Base-by-base conservation (phyloP, 495 filamentous ascomycete species). In the Choiromyces venosus region DNA sequence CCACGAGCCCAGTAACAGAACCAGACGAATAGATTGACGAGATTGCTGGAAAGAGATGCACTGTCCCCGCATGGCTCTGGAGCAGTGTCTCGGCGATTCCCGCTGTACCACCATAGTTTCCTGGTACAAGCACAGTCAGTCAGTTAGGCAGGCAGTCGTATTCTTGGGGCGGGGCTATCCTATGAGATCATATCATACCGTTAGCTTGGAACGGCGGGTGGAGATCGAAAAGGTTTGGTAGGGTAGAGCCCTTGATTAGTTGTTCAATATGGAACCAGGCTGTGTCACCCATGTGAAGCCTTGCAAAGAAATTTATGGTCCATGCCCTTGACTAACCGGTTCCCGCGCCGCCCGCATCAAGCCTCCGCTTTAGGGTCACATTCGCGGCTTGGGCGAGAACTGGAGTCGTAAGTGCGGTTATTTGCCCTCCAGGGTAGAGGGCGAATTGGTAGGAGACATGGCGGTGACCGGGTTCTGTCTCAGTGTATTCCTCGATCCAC, bases 311-410 rank as follows among this genome's bases (percentile, higher is more conserved):
- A 71, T 83, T 85, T 72, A 85, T 80, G 12, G 85, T 81, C 85
- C 85, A 87, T 12, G 84, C 85, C 19, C 85, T 82, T 61, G 83
- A 85, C 85, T 83, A 86, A 14, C 85, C 85, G 8, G 85, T 86
- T 77, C 85, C 84, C 9, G 83, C 85, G 33, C 85, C 84, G 7
- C 85, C 85, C 33, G 81, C 74, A 8, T 75, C 70, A n/a, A 85
- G 81, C 7, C 85, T 82, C 36, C 82, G 75, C n/a, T 76, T 77
- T 25, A 86, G 74, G 9, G 82, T 81, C n/a, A 80, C 81, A 7
- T 82, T 81, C 65, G 82, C 84, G 3, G 85, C 84, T 35, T 69
- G 75, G 33, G 83, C 81, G 0, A 83, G 74, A 25, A 42, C 61
- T 6, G 36, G 81, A 67, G 44, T 65, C 0, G 66, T 76, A 67